Evolutionary conservation across 1,284 basidiomycete species (phyloP).

Genomic region (Sporisorium scitamineum): DNA sequence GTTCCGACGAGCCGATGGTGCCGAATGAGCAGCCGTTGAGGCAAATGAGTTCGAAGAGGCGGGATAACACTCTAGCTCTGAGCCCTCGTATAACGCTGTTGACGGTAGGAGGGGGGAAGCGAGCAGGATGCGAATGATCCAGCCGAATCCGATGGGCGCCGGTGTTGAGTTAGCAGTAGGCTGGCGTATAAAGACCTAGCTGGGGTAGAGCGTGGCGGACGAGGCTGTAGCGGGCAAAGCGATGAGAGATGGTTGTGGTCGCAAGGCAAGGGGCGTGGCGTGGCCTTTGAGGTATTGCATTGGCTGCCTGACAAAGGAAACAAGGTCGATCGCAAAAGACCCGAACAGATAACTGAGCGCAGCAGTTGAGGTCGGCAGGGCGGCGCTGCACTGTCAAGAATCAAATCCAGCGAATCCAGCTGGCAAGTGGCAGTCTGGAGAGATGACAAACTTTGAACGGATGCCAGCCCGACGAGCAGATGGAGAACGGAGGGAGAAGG

Average conservation of each 20-base stretch:
- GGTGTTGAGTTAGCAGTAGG: not conserved
- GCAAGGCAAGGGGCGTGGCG: not conserved
- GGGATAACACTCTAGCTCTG: too few species aligned
- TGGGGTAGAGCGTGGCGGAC: not conserved
- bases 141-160: not conserved
- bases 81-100: too few species aligned
- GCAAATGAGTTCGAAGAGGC: not conserved
- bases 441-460: not conserved
- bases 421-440: too few species aligned
- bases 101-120: not conserved
- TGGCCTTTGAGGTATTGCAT: not conserved
- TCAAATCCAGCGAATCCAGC: not conserved
- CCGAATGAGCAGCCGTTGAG: not conserved
- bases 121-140: not conserved
- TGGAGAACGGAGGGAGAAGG: not conserved
- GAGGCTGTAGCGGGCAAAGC: not conserved
- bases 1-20: not conserved
- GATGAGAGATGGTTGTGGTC: constrained; percentile 3
- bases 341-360: not conserved
- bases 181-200: not conserved
- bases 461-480: not conserved
- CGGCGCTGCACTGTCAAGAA: not conserved
- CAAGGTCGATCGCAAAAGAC: not conserved
- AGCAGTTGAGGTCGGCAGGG: not conserved
- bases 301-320: not conserved